Evolutionary conservation across 371 early-diverging fungal genomes (phyloP), one percentile per base, ranked within the genome.

Genomic region (Mortierella sp.): DNA sequence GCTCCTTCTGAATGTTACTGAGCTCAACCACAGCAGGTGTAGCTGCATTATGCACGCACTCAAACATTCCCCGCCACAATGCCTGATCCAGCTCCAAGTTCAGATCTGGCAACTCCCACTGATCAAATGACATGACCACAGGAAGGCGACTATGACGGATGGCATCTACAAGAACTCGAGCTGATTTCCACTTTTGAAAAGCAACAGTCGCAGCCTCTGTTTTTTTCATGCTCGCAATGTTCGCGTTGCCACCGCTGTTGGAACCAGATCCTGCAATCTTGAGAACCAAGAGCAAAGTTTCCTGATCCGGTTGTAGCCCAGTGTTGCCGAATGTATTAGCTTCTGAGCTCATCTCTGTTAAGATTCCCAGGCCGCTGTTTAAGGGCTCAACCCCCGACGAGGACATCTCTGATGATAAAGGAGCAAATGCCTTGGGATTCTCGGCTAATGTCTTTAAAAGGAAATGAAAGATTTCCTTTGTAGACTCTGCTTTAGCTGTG

Each of bases 61-160:
- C 65, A 46, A 76, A 76, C 61, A 76, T 60, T 21, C 19, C 61
- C 55, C 64, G 69, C 76, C 76, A 76, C 17, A 76, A 32, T 11
- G 43, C 65, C 30, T 53, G 52, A 17, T 69, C 70, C 59, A 76
- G 43, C 6, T 44, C 44, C 26, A 65, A 24, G 37, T 69, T 60
- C 39, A 64, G 50, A 24, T 76, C 65, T 0, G 76, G 76, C 32
- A 76, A 24, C 41, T 76, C 76, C 76, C 76, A 76, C 24, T 69
- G 70, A 48, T 76, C 76, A 19, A 55, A 39, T 8, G 76, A 76
- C 58, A 69, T 44, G 26, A 76, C 57, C 6, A 50, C 65, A 11
- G 76, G 76, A 26, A 76, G 43, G 39, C 76, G 64, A 12, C 76
- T 65, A 52, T 76, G 76, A 47, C 76, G 70, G 28, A 76, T 53